phyloP scores from a whole-genome alignment of 148 eudicot genomes.

The Oxyria digyna region DNA sequence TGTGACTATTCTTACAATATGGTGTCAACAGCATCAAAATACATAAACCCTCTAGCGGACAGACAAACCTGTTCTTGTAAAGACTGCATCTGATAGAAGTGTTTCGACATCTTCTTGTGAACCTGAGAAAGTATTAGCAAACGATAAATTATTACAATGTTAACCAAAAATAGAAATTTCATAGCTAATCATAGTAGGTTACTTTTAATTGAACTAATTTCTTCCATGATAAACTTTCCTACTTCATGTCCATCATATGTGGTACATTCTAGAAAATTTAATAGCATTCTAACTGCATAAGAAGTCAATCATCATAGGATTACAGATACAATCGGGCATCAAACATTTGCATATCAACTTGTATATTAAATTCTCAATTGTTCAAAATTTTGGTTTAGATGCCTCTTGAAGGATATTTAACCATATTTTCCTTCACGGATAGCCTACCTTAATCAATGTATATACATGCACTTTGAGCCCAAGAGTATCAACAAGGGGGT shows the following conservation, averaged over 20 bases:
- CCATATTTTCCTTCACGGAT: not conserved
- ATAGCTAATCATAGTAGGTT: not conserved
- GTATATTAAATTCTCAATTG: not conserved
- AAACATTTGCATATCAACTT: not conserved
- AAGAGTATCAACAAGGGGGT: not conserved
- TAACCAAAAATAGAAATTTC: not conserved
- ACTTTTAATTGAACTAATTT: not conserved
- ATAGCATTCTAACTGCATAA: not conserved
- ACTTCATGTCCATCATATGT: not conserved
- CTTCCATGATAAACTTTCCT: not conserved
- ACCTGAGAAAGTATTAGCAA: constrained; percentile 38
- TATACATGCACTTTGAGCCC: not conserved
- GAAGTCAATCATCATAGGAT: not conserved
- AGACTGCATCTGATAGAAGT: constrained; percentile 52
- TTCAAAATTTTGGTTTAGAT: not conserved
- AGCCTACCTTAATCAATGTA: not conserved
- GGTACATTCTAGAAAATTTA: not conserved
- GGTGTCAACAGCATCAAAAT: not conserved
- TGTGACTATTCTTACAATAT: too few species aligned
- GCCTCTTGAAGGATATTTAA: not conserved
- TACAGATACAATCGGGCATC: not conserved
- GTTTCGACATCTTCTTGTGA: constrained; percentile 66
- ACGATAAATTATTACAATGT: not conserved
- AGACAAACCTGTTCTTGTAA: constrained; percentile 73
- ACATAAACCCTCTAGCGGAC: not conserved